phyloP scores from a whole-genome alignment of 306 rosid species.

The Amphicarpaea edgeworthii region DNA sequence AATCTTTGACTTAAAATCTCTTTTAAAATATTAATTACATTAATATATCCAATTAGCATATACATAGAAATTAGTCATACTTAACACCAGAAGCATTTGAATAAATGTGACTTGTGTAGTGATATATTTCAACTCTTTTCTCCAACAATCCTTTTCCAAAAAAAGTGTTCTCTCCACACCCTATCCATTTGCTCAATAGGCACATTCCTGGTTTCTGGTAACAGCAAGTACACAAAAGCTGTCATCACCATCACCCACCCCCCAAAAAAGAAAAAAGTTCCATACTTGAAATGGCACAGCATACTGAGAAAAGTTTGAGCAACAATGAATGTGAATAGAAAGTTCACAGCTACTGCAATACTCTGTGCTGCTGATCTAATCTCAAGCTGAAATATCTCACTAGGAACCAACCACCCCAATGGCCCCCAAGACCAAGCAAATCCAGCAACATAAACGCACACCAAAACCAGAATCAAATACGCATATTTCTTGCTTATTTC shows the following conservation, averaged over 20 bases:
- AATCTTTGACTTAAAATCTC: too few species aligned
- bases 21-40: too few species aligned
- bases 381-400: slow-evolving; percentile 71
- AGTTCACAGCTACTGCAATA: slow-evolving; percentile 59
- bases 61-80: neutral
- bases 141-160: slow-evolving; percentile 66
- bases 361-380: slow-evolving; percentile 74
- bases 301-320: slow-evolving; percentile 68
- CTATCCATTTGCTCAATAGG: slow-evolving; percentile 69
- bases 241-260: slow-evolving; percentile 73
- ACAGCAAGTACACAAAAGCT: slow-evolving; percentile 53
- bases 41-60: too few species aligned
- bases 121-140: neutral
- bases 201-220: slow-evolving; percentile 72
- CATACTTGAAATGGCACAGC: slow-evolving; percentile 70
- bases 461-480: slow-evolving; percentile 56
- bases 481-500: slow-evolving; percentile 57
- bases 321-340: slow-evolving; percentile 65
- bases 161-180: slow-evolving; percentile 67
- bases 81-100: neutral
- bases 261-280: slow-evolving; percentile 74
- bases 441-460: slow-evolving; percentile 66
- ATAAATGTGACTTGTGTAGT: neutral
- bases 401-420: slow-evolving; percentile 68
- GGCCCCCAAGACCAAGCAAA: slow-evolving; percentile 86